Base-by-base conservation (phyloP, 768 basidiomycete species). In the Tricholoma sp. region DNA sequence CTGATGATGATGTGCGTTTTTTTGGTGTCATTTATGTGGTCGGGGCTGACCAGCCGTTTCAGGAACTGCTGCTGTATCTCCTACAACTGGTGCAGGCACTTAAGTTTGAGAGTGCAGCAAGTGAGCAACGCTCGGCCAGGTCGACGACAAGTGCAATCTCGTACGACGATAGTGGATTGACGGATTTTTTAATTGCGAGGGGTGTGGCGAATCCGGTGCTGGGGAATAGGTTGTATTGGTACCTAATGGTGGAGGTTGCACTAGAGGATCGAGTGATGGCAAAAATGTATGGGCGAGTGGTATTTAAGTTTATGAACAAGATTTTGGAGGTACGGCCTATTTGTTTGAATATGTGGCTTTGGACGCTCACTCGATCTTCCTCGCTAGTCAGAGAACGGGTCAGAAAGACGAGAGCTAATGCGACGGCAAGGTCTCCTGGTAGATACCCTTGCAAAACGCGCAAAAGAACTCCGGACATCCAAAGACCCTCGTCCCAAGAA, bases 401-500 rank as follows among this genome's bases (percentile, higher is more conserved):
- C 81, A 2, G 88, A 91, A 57, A 85, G 94, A 39, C 81, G 93
- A 24, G 92, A 94, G 61, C 78, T 91, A n/a, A 84, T 98, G 71
- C 82, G 85, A n/a, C 80, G 94, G 14, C 97, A 98, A 72, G 94
- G 88, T 4, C 84, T 95, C 39, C 83, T 98, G 54, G 84, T 98
- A 19, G 89, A 91, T 47, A 87, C 85, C 1, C 78, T 99, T 2
- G 90, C 89, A 0, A 87, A 88, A 59, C 85, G 90, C 27, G 94
- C 97, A 0, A 84, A 85, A 60, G 94, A 98, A 58, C 78, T 98
- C 1, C 85, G 94, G 22, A 85, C 81, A 5, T 93, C 90, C 0
- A 98, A 98, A 67, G 96, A 98, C 65, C 84, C 91, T 3, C 83
- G 96, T 7, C 93, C 92, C 10, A 98, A 96, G 79, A 98, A 98